A percentile compares a stretch with the other conserved stretches of the same genome.
These are phyloP conservation scores for Microbotryum scabiosae DNA, from an alignment of 1,284 basidiomycete species.

Conservation along the genomic window DNA sequence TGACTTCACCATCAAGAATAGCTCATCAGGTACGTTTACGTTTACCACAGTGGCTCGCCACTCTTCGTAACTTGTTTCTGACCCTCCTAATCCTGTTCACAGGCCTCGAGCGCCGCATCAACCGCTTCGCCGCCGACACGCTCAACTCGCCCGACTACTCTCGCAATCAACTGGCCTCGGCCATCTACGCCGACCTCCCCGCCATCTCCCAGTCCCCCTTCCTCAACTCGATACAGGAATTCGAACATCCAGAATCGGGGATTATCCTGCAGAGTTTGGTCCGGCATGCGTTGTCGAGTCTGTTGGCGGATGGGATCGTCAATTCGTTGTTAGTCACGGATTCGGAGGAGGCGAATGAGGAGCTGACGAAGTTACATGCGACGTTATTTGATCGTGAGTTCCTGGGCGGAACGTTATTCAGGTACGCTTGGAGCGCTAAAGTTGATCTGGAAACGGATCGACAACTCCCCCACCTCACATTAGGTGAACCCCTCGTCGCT, in stretches of 20 bases:
- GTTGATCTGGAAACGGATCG: neutral
- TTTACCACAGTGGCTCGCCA: neutral
- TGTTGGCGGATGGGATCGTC: constrained; percentile 65
- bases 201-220: constrained; percentile 20
- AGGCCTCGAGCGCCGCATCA: constrained; percentile 64
- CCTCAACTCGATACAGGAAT: constrained; percentile 22
- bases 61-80: neutral
- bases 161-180: constrained; percentile 25
- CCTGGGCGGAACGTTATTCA: too few species aligned
- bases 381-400: constrained; percentile 65
- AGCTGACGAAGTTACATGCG: constrained; percentile 70
- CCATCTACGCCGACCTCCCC: constrained; percentile 25
- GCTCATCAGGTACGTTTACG: constrained; percentile 41
- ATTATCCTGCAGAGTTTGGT: constrained; percentile 66
- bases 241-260: constrained; percentile 27
- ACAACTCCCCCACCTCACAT: neutral
- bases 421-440: neutral
- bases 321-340: constrained; percentile 68
- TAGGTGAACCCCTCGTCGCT: constrained; percentile 69
- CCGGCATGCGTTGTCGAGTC: constrained; percentile 63
- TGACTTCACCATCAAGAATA: constrained; percentile 66
- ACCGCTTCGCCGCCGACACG: constrained; percentile 68
- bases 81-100: constrained; percentile 42
- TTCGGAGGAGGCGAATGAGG: constrained; percentile 65
- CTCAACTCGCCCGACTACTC: constrained; percentile 45